A percentile compares a stretch with the other conserved stretches of the same genome.
phyloP scores from a whole-genome alignment of 2,329 filamentous ascomycete species.

The Knufia petricola region DNA sequence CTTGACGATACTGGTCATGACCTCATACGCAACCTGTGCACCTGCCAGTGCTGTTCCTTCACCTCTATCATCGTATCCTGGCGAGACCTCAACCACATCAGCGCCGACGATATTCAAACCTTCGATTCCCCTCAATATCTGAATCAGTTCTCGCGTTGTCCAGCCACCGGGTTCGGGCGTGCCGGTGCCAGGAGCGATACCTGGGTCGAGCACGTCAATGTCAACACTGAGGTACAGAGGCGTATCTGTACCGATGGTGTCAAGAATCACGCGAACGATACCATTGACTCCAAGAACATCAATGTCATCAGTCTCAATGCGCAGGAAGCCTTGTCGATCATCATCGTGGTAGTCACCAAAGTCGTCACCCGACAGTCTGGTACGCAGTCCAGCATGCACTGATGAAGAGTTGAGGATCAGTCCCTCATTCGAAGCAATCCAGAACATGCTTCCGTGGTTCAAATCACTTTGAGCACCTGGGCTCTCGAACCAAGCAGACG shows the following conservation, averaged over 20 bases:
- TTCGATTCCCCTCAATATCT: conserved; percentile 22
- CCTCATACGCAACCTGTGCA: conserved; percentile 75
- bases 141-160: conserved; percentile 23
- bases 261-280: conserved; percentile 60
- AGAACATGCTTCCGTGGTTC: conserved; percentile 88
- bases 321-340: conserved; percentile 65
- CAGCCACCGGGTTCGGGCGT: conserved; percentile 24
- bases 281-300: conserved; percentile 68
- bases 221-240: conserved; percentile 28
- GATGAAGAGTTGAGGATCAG: conserved; percentile 64
- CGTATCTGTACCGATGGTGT: conserved; percentile 60
- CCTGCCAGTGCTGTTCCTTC: conserved; percentile 76
- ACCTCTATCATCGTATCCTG: conserved; percentile 52
- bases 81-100: conserved; percentile 24
- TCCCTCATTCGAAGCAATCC: conserved; percentile 72
- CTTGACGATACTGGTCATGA: conserved; percentile 57
- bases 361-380: conserved; percentile 57
- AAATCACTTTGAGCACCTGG: conserved; percentile 56
- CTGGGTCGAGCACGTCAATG: conserved; percentile 28
- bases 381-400: conserved; percentile 76
- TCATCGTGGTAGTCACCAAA: conserved; percentile 64
- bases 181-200: conserved; percentile 28
- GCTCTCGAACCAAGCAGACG: conserved; percentile 56
- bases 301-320: conserved; percentile 76
- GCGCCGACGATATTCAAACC: conserved; percentile 23